These are phyloP conservation scores for Leucosporidium yakuticum DNA, from an alignment of 768 basidiomycete species.

Conservation along the genomic window DNA sequence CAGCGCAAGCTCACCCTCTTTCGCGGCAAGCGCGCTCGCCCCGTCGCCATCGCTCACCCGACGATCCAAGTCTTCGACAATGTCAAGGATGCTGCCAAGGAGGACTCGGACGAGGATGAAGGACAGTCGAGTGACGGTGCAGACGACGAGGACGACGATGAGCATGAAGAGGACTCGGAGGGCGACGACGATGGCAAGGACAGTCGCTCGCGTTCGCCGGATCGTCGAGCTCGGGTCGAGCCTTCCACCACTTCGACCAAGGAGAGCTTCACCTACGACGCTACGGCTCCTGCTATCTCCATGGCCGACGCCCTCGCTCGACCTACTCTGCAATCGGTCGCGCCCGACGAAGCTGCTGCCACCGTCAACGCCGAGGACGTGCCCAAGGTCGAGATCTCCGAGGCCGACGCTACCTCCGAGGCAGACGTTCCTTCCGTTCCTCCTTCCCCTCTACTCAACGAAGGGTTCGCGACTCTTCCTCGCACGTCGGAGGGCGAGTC, in stretches of 20 bases:
- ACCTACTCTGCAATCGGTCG: not conserved
- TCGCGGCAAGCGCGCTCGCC: slow-evolving; percentile 69
- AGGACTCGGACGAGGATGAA: slow-evolving; percentile 54
- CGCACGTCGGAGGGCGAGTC: slow-evolving; percentile 44
- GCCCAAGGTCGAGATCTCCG: not conserved
- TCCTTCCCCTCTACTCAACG: slow-evolving; percentile 23
- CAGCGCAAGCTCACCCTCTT: slow-evolving; percentile 69
- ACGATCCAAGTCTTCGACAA: slow-evolving; percentile 55
- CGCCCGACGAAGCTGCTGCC: not conserved
- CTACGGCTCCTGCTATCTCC: not conserved
- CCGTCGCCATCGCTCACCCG: slow-evolving; percentile 78
- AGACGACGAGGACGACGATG: slow-evolving; percentile 46
- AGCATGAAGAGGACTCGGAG: slow-evolving; percentile 47
- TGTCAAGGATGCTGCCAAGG: slow-evolving; percentile 80
- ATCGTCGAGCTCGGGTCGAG: not conserved
- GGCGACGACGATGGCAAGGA: not conserved
- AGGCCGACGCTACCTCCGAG: not conserved
- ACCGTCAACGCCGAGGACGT: not conserved
- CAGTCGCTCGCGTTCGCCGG: not conserved
- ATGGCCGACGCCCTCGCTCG: slow-evolving; percentile 46
- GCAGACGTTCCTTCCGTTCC: slow-evolving; percentile 23
- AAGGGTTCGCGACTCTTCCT: slow-evolving; percentile 19
- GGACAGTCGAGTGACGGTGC: slow-evolving; percentile 7
- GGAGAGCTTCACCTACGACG: slow-evolving; percentile 3
- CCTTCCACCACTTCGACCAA: slow-evolving; percentile 3